Percentiles rank a stretch among this genome's conserved stretches.
These are phyloP conservation scores for Sphaerulina vaccinii DNA, from an alignment of 2,329 filamentous ascomycete genomes.

Conservation along the genomic window DNA sequence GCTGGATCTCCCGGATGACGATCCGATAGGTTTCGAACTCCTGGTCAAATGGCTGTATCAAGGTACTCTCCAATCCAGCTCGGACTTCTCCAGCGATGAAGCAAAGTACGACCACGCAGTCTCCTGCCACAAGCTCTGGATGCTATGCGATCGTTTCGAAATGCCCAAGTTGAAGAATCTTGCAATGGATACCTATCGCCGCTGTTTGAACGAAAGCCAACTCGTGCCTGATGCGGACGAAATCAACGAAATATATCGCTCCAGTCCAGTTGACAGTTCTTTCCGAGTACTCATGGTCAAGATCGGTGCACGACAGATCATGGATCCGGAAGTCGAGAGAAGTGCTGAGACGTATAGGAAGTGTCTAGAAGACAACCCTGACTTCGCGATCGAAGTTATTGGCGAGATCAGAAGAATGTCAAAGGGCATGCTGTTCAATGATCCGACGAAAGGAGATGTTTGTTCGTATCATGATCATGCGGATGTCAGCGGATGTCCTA, in stretches of 20 bases:
- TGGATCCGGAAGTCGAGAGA: conserved; percentile 53
- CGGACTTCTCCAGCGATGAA: conserved; percentile 43
- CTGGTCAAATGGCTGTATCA: conserved; percentile 59
- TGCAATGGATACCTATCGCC: conserved; percentile 55
- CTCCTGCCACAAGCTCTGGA: conserved; percentile 53
- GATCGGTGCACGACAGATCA: conserved; percentile 58
- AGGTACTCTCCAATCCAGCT: conserved; percentile 52
- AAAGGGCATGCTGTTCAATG: conserved; percentile 52
- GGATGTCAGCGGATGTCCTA: conserved; percentile 29
- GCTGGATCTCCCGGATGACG: conserved; percentile 51
- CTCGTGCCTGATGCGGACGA: conserved; percentile 56
- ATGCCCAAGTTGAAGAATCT: conserved; percentile 53
- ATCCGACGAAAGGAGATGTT: conserved; percentile 49
- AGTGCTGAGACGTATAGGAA: conserved; percentile 51
- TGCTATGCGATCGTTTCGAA: conserved; percentile 53
- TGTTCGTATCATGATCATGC: conserved; percentile 55
- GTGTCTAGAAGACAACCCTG: conserved; percentile 51
- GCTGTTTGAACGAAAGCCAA: conserved; percentile 49
- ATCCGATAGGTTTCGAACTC: conserved; percentile 53
- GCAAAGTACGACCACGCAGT: conserved; percentile 56
- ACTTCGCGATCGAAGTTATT: conserved; percentile 55
- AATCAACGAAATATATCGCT: conserved; percentile 54
- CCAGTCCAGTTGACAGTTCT: conserved; percentile 45
- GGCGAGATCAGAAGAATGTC: conserved; percentile 52
- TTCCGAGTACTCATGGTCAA: conserved; percentile 53